phyloP scores from a whole-genome alignment of 176 grass and related monocot species.

The Poa pratensis region DNA sequence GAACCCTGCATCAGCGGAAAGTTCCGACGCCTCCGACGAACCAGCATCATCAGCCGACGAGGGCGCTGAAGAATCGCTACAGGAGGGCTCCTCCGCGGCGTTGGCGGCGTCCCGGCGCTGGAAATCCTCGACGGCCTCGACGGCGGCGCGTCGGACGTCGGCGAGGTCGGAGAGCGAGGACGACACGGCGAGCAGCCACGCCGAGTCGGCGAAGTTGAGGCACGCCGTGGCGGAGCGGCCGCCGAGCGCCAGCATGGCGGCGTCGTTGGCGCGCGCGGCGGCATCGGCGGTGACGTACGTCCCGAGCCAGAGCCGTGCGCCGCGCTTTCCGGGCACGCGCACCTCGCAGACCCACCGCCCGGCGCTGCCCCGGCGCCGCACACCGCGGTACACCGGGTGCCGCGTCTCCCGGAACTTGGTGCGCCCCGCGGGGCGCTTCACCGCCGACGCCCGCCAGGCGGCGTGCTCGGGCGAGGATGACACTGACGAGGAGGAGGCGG shows the following conservation, averaged over 20 bases:
- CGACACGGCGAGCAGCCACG: slow-evolving; percentile 50
- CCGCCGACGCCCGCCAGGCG: slow-evolving; percentile 28
- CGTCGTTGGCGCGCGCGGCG: slow-evolving; percentile 75
- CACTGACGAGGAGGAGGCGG: background rate
- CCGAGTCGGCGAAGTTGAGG: slow-evolving; percentile 76
- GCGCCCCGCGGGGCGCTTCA: slow-evolving; percentile 65
- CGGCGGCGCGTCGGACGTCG: slow-evolving; percentile 47
- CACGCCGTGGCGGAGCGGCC: slow-evolving; percentile 12
- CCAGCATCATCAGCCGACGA: background rate
- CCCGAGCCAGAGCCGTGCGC: slow-evolving; percentile 73
- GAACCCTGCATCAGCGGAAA: background rate
- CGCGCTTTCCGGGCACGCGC: slow-evolving; percentile 61
- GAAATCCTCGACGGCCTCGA: slow-evolving; percentile 48
- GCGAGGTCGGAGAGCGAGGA: slow-evolving; percentile 29
- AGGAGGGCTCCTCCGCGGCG: background rate
- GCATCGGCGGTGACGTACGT: slow-evolving; percentile 64
- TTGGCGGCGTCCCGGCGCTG: background rate
- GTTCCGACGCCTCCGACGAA: background rate
- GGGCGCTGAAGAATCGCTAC: background rate
- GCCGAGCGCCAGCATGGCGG: slow-evolving; percentile 51
- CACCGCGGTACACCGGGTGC: slow-evolving; percentile 79
- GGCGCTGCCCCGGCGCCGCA: slow-evolving; percentile 50
- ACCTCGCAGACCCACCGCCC: slow-evolving; percentile 83
- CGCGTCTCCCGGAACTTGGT: slow-evolving; percentile 90
- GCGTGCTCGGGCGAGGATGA: background rate